These are phyloP conservation scores for Penicillium frequentans DNA, from an alignment of 2,329 filamentous ascomycete genomes.

Conservation along the genomic window DNA sequence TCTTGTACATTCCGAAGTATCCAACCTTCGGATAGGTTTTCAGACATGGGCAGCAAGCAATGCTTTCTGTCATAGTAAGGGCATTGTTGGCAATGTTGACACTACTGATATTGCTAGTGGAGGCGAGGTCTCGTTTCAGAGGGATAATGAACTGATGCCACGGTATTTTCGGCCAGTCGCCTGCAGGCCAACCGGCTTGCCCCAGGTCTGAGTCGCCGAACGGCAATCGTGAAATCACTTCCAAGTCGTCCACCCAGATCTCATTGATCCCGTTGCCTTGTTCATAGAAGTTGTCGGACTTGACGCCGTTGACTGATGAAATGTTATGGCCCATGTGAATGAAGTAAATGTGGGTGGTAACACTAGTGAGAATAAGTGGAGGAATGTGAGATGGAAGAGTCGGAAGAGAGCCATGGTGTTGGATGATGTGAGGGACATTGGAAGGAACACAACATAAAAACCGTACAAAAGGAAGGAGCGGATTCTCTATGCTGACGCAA, in stretches of 20 bases:
- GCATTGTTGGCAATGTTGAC: background rate
- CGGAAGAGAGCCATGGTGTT: background rate
- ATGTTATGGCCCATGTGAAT: background rate
- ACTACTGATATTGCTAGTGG: background rate
- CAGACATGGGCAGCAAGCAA: background rate
- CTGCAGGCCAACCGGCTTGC: constrained; percentile 36
- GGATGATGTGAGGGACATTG: background rate
- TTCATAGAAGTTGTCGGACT: constrained; percentile 35
- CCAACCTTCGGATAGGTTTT: background rate
- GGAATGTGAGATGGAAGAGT: background rate
- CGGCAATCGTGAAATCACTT: constrained; percentile 39
- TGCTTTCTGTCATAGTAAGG: background rate
- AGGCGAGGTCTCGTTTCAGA: constrained; percentile 20
- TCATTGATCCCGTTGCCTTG: constrained; percentile 41
- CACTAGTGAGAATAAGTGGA: background rate
- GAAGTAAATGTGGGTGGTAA: background rate
- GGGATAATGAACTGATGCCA: constrained; percentile 44
- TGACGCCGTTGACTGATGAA: constrained; percentile 32
- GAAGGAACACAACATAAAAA: background rate
- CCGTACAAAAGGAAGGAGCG: background rate
- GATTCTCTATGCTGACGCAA: too few relatives aligned
- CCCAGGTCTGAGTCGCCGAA: constrained; percentile 41
- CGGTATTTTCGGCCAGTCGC: constrained; percentile 37
- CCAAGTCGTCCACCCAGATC: constrained; percentile 38
- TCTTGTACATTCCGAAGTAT: background rate